Evolutionary conservation across 768 basidiomycete genomes (phyloP), one percentile per base, ranked within the genome.

Genomic region (Trametes coccinea): DNA sequence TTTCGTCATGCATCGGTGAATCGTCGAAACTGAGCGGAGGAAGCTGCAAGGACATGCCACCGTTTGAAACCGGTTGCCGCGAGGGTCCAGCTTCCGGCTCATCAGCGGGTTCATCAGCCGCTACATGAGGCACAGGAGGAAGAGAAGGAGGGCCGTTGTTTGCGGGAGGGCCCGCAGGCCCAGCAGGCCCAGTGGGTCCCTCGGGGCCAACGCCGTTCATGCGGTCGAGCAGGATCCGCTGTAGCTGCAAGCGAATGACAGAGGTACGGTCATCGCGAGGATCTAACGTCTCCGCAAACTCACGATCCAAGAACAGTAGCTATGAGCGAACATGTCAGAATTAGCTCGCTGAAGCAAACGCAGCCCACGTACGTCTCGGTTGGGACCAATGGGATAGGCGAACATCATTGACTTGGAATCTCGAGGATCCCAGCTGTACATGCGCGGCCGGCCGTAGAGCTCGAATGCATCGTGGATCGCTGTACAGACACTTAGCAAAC

Each of bases 371-470:
- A 96, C 95, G 71, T 94, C 90, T 74, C 86, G 89, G 60, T 84
- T 77, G 4, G 89, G 84, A 0, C 93, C 95, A 50, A 92, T 86
- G 6, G 96, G 95, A 72, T 98, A 97, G 0, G 87, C 93, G 73
- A 95, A 98, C 88, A 98, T 95, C 74, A 96, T 81, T 9, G 92
- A 93, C 7, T 73, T 71, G 0, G 86, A 83, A 71, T 96, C 87
- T 13, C 89, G 83, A 54, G 92, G 92, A 69, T 98, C 92, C 93
- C 93, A 98, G 30, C 85, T 88, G 77, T 95, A 97, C 27, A 80
- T 76, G 27, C 84, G 82, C 4, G 95, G 94, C 49, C 96, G 83
- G 34, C 97, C 96, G 70, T 98, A 96, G 22, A 98, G 79, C 53
- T 82, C 82, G 71, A 95, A 97, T 2, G 89, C 85, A 71, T 94